These are phyloP conservation scores for Mucor lusitanicus DNA, from an alignment of 371 early-diverging fungal species.

Conservation along the genomic window DNA sequence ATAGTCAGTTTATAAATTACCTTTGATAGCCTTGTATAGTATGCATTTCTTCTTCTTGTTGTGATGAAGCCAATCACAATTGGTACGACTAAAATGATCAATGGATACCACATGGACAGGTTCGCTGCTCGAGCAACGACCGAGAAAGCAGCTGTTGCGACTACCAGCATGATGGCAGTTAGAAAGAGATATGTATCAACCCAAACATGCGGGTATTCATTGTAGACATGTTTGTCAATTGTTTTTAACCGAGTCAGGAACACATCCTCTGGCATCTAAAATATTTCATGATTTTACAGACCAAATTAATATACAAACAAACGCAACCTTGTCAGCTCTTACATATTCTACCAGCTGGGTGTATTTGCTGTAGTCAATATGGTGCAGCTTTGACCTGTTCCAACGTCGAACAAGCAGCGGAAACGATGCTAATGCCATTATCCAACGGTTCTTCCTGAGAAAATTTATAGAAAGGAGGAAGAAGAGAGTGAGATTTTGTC, in stretches of 20 bases:
- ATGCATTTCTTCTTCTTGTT: constrained; percentile 33
- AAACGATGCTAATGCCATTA: constrained; percentile 26
- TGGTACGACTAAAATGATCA: constrained; percentile 32
- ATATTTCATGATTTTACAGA: neutral
- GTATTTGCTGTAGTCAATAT: constrained; percentile 19
- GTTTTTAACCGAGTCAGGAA: constrained; percentile 26
- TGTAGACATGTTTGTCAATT: constrained; percentile 25
- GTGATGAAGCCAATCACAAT: constrained; percentile 35
- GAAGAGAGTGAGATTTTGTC: neutral
- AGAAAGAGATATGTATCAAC: constrained; percentile 40
- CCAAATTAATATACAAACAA: neutral
- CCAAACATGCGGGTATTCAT: constrained; percentile 36
- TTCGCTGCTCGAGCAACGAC: constrained; percentile 31
- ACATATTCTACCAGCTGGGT: constrained; percentile 27
- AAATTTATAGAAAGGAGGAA: neutral
- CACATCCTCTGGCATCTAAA: constrained; percentile 35
- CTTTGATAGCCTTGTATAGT: constrained; percentile 21
- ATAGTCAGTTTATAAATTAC: constrained; percentile 15
- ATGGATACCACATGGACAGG: constrained; percentile 40
- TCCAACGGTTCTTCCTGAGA: neutral
- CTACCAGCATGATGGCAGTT: constrained; percentile 29
- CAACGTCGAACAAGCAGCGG: constrained; percentile 25
- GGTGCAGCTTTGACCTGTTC: constrained; percentile 18
- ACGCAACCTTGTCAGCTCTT: neutral
- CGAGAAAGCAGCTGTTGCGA: constrained; percentile 39